Evolutionary conservation across 306 rosid genomes (phyloP).

Genomic region (Comarum palustre): DNA sequence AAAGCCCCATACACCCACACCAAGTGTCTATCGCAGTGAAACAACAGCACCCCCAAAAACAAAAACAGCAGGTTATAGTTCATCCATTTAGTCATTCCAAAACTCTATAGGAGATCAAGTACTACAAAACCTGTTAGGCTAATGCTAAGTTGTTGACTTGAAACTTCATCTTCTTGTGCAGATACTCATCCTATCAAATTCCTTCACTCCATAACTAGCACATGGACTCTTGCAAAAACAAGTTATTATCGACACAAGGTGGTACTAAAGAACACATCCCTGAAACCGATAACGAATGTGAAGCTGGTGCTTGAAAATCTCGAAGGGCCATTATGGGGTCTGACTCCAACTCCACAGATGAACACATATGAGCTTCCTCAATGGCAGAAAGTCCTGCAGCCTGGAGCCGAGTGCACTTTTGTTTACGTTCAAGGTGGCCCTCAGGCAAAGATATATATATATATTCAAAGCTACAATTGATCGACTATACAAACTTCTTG

Average conservation of each 20-base stretch:
- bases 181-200: constrained; percentile 51
- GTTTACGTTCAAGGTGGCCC: constrained; percentile 86
- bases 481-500: not conserved
- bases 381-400: constrained; percentile 57
- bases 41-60: not conserved
- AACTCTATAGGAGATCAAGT: not conserved
- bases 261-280: constrained; percentile 60
- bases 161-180: constrained; percentile 24
- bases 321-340: constrained; percentile 73
- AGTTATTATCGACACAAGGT: constrained; percentile 72
- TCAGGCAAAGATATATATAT: constrained; percentile 54
- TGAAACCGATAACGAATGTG: constrained; percentile 52
- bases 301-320: constrained; percentile 54
- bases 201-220: constrained; percentile 60
- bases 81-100: not conserved
- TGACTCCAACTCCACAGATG: constrained; percentile 53
- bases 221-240: constrained; percentile 49
- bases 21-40: constrained; percentile 21
- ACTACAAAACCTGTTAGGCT: not conserved
- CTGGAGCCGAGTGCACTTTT: constrained; percentile 54
- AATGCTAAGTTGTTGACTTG: not conserved
- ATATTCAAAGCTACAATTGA: constrained; percentile 55
- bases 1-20: constrained; percentile 24
- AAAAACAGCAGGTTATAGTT: not conserved
- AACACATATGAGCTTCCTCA: constrained; percentile 60